Conservation (phyloP, 768 basidiomycete genomes). For the Rhizopogon roseolus region DNA sequence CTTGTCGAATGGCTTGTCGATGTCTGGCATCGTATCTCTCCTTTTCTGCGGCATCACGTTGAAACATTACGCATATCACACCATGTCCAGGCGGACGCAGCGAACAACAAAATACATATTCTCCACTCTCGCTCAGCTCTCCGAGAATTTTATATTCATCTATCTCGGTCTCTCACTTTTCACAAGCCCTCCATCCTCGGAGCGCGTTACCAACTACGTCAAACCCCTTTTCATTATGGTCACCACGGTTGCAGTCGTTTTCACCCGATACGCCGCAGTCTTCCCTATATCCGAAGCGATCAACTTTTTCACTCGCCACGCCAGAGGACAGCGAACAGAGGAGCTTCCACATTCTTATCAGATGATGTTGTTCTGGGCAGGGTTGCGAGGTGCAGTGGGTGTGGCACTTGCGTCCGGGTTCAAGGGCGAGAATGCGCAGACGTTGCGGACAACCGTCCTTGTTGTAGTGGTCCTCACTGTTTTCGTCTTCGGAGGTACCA, state of each 20-base stretch:
- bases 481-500: constrained; percentile 94
- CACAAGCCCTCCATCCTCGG: constrained; percentile 75
- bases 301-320: constrained; percentile 87
- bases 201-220: constrained; percentile 77
- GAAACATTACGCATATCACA: constrained; percentile 99
- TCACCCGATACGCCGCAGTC: constrained; percentile 92
- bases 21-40: constrained; percentile 96
- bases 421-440: constrained; percentile 88
- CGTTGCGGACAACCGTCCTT: constrained; percentile 88
- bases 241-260: constrained; percentile 86
- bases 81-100: constrained; percentile 95
- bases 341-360: constrained; percentile 97
- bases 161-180: constrained; percentile 98
- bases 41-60: constrained; percentile 98
- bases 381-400: constrained; percentile 92
- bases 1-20: constrained; percentile 92
- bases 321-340: constrained; percentile 79
- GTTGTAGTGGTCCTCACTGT: constrained; percentile 96
- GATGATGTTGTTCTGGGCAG: constrained; percentile 99
- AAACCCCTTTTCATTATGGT: constrained; percentile 95
- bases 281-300: constrained; percentile 94
- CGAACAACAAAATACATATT: constrained; percentile 95
- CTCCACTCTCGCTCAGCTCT: constrained; percentile 86
- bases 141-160: constrained; percentile 99
- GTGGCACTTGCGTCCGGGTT: constrained; percentile 97